phyloP scores from a whole-genome alignment of 108 stramenopile genomes.

The Cyclotella sp. region DNA sequence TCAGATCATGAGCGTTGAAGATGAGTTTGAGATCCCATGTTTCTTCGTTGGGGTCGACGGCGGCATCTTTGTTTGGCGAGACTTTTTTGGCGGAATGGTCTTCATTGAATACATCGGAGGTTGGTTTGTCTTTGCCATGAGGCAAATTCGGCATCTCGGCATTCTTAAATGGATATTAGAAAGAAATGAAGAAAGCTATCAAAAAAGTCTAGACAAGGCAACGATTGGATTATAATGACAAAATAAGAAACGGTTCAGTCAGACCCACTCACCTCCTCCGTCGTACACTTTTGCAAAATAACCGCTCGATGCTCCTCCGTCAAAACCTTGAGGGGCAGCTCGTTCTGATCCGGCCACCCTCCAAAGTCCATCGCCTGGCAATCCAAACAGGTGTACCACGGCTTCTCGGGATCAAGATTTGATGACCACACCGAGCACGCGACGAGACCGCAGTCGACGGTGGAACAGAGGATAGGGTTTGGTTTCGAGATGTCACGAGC shows the following conservation, averaged over 20 bases:
- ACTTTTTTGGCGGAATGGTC: not conserved
- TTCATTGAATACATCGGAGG: not conserved
- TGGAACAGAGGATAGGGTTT: constrained; percentile 13
- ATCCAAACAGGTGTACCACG: constrained; percentile 66
- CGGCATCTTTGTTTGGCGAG: constrained; percentile 12
- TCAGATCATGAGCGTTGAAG: constrained; percentile 10
- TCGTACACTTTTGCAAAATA: constrained; percentile 66
- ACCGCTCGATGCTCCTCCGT: constrained; percentile 53
- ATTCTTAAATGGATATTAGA: not conserved
- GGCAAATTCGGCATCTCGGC: not conserved
- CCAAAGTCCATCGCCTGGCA: constrained; percentile 71
- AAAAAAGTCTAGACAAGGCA: not conserved
- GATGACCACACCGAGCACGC: constrained; percentile 61
- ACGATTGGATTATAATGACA: not conserved
- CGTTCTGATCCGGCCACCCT: constrained; percentile 65
- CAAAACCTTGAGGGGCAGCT: constrained; percentile 57
- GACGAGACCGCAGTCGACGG: constrained; percentile 35
- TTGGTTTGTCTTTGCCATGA: not conserved
- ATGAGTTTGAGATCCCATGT: constrained; percentile 53
- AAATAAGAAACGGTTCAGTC: not conserved
- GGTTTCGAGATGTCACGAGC: constrained; percentile 16
- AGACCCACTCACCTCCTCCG: not conserved
- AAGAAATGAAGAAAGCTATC: not conserved
- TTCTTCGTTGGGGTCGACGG: constrained; percentile 30
- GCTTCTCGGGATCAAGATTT: constrained; percentile 54